Evolutionary conservation across 1,139 yeast species (phyloP).

Genomic region (Saccharomycopsis hybrid): DNA sequence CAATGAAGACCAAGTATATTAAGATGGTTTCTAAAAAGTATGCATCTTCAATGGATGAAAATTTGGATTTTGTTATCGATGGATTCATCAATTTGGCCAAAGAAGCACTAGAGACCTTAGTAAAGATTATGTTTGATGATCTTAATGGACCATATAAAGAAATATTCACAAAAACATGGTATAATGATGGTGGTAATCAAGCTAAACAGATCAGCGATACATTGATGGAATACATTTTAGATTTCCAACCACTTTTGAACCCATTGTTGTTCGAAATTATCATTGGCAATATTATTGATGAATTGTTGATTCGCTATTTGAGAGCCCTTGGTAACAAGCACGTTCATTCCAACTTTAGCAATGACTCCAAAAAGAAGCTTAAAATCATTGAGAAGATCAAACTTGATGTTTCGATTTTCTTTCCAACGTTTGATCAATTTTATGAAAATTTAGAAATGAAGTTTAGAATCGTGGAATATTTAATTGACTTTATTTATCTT

Average conservation of each 20-base stretch:
- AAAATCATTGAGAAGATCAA: constrained; percentile 56
- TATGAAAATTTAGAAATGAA: constrained; percentile 39
- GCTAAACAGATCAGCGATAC: constrained; percentile 63
- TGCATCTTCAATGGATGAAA: constrained; percentile 46
- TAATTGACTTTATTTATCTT: constrained; percentile 61
- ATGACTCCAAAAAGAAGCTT: constrained; percentile 35
- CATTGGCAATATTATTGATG: constrained; percentile 46
- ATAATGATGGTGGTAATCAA: constrained; percentile 39
- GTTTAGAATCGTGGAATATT: constrained; percentile 63
- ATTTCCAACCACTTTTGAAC: constrained; percentile 44
- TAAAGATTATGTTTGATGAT: constrained; percentile 69
- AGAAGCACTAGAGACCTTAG: constrained; percentile 55
- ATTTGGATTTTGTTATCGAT: constrained; percentile 58
- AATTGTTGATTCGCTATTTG: constrained; percentile 41
- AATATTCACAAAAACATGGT: constrained; percentile 46
- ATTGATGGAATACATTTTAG: constrained; percentile 66
- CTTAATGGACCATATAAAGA: constrained; percentile 41
- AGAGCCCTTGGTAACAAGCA: constrained; percentile 37
- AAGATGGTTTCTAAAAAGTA: constrained; percentile 63
- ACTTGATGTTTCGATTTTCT: constrained; percentile 63
- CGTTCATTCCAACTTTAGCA: constrained; percentile 31
- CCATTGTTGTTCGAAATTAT: constrained; percentile 45
- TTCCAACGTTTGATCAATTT: constrained; percentile 44
- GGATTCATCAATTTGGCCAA: constrained; percentile 78
- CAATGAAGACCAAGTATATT: constrained; percentile 58